phyloP scores from a whole-genome alignment of 345 rosid genomes.

The Arabis hirsuta region DNA sequence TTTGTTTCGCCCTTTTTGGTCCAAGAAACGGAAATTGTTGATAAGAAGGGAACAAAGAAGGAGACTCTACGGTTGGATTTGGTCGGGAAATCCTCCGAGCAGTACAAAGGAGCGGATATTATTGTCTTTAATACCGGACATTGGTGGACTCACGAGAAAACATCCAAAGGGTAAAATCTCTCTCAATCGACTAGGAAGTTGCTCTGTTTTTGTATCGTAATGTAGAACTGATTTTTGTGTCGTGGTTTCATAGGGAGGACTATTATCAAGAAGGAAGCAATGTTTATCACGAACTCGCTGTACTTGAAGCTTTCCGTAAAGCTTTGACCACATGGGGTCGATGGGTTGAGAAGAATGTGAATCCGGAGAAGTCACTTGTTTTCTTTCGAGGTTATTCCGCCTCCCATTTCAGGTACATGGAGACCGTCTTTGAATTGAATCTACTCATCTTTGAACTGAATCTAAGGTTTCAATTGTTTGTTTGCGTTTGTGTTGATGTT shows the following conservation, averaged over 20 bases:
- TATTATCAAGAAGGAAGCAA: slow-evolving; percentile 98
- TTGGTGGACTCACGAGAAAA: slow-evolving; percentile 99
- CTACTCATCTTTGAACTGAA: not conserved
- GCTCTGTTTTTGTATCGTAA: slow-evolving; percentile 8
- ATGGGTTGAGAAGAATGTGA: slow-evolving; percentile 87
- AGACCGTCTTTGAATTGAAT: not conserved
- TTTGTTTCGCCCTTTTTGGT: slow-evolving; percentile 95
- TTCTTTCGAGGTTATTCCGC: slow-evolving; percentile 93
- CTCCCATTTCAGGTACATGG: slow-evolving; percentile 82
- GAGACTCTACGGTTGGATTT: slow-evolving; percentile 91
- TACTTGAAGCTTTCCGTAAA: slow-evolving; percentile 91
- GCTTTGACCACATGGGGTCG: slow-evolving; percentile 95
- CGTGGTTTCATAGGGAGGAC: slow-evolving; percentile 67
- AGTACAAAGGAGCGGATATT: slow-evolving; percentile 79
- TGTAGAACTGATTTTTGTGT: slow-evolving; percentile 25
- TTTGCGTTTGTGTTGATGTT: not conserved
- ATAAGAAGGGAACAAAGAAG: slow-evolving; percentile 64
- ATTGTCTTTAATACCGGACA: slow-evolving; percentile 96
- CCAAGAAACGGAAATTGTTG: slow-evolving; percentile 78
- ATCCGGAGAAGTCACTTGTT: slow-evolving; percentile 73
- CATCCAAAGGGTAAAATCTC: slow-evolving; percentile 74
- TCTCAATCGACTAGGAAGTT: not conserved
- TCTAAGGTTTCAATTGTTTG: not conserved
- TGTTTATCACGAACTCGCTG: slow-evolving; percentile 76
- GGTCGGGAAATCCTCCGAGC: slow-evolving; percentile 71